Evolutionary conservation across 805 yeast species (phyloP), one percentile per base, ranked within the genome.

Genomic region (Saturnispora zaruensis): DNA sequence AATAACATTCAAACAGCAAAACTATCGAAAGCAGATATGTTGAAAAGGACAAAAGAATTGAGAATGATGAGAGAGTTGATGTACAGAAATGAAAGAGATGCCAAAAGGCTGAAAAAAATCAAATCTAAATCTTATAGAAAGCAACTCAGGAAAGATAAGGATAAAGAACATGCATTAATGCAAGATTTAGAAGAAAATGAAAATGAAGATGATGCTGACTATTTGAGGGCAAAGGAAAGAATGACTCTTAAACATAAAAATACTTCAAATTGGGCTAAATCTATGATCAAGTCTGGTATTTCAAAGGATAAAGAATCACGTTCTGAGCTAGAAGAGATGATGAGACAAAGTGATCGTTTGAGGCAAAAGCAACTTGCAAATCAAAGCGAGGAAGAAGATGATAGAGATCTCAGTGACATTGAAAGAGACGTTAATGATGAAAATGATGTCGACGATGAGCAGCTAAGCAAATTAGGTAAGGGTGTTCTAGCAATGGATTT

Each of bases 401-500:
- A 67, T 36, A 55, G 68, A 40, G 72, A 74, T 45, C 63, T 78
- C 51, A 73, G 76, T 59, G 83, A 80, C 56, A 70, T 78, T 14
- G 80, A 75, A 45, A 64, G 69, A 5, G 74, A 74, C 28, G 75
- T 72, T 34, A 67, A 75, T 48, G 63, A 66, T 5, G 63, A 66
- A n/a, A 62, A 65, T 7, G 63, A 62, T 11, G 70, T 56, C 8
- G 74, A 66, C 9, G 68, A 59, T 7, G 74, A 68, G 11, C 59
- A 58, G 2, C 64, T 65, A 32, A 66, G 70, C 30, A 74, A 71
- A 42, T 65, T 82, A n/a, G 90, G 93, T 20, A 91, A 90, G 65
- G 97, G 98, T 49, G 82, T 91, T 20, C 69, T 91, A 76, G 84
- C 81, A 45, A 93, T 93, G 98, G 95, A 90, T 57, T 91, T 91